Base-by-base conservation (phyloP, 176 grass and related monocot genomes). In the Calamus simplicifolius region DNA sequence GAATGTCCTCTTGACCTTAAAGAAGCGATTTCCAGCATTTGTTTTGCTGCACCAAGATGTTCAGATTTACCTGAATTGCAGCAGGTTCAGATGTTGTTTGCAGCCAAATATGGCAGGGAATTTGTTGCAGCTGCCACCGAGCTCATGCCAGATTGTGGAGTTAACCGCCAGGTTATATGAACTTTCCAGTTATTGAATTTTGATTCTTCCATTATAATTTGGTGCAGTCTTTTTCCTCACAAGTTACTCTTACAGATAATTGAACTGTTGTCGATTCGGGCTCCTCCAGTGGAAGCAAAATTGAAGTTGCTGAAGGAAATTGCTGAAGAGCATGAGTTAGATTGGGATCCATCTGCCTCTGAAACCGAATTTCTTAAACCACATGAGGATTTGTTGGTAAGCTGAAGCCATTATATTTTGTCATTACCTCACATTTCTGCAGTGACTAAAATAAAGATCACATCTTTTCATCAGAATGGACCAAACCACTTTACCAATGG, bases 1-100 rank as follows among this genome's bases (percentile, higher is more conserved):
- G 87, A 89, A 58, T 98, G 93, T n/a, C 93, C 93, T 67, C 77
- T 98, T 68, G 93, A 98, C 80, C 81, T 98, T 48, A 98, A 98
- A 88, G 93, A 98, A 77, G 87, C 93, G 69, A 92, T 98, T 63
- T 98, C 93, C 17, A 98, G 81, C 21, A 85, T 98, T 64, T 98
- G 93, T 69, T 98, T 98, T 67, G 87, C 93, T 59, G 87, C 93
- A 82, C 93, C 87, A 67, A 82, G 93, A 61, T 98, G 87, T 71
- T 76, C 87, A 15, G 93, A 98, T 80, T 75, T 98, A 31, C 80
- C 81, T 51, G 93, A 98, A 75, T 67, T 98, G 29, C 76, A 79
- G 59, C 93, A 98, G 70, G 81, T 98, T 19, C 93, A 92, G 51
- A 89, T 89, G 93, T 71, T 98, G 74, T 98, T 98, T 78, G 63